phyloP scores from a whole-genome alignment of 176 grass and related monocot species.

The Phyllostachys edulis region DNA sequence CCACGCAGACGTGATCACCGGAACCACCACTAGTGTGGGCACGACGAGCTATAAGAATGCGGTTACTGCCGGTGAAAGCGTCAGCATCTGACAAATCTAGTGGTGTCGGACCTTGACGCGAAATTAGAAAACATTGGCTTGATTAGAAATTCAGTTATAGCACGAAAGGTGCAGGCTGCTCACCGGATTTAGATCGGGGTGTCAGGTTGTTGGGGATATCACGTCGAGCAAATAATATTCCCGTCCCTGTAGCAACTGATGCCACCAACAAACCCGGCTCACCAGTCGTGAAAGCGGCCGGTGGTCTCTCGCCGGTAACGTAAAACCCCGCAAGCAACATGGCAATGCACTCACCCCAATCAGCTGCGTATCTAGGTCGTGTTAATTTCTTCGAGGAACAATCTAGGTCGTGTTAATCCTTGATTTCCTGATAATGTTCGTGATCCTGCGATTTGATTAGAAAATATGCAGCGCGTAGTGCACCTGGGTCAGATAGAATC shows the following conservation, averaged over 20 bases:
- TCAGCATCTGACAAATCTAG: conserved; percentile 25
- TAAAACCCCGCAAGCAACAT: background rate
- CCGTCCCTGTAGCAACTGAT: conserved; percentile 20
- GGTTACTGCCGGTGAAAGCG: background rate
- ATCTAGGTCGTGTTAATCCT: conserved; percentile 30
- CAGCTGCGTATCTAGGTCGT: conserved; percentile 18
- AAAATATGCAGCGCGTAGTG: background rate
- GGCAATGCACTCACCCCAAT: background rate
- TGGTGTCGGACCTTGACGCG: conserved; percentile 15
- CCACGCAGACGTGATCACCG: conserved; percentile 39
- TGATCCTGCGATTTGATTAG: conserved; percentile 19
- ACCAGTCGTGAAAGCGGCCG: conserved; percentile 39
- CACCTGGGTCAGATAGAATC: conserved; percentile 9
- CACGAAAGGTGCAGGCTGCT: conserved; percentile 28
- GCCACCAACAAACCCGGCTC: conserved; percentile 42
- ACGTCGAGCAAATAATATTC: conserved; percentile 26
- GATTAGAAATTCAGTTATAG: conserved; percentile 20
- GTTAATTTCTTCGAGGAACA: background rate
- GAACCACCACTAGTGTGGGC: conserved; percentile 44
- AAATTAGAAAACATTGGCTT: background rate
- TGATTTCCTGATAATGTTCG: background rate
- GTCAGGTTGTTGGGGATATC: conserved; percentile 42
- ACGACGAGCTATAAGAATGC: background rate
- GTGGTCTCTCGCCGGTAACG: background rate
- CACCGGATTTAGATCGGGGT: conserved; percentile 19